phyloP scores from a whole-genome alignment of 352 stramenopile genomes.

The Globisporangium perplexum region DNA sequence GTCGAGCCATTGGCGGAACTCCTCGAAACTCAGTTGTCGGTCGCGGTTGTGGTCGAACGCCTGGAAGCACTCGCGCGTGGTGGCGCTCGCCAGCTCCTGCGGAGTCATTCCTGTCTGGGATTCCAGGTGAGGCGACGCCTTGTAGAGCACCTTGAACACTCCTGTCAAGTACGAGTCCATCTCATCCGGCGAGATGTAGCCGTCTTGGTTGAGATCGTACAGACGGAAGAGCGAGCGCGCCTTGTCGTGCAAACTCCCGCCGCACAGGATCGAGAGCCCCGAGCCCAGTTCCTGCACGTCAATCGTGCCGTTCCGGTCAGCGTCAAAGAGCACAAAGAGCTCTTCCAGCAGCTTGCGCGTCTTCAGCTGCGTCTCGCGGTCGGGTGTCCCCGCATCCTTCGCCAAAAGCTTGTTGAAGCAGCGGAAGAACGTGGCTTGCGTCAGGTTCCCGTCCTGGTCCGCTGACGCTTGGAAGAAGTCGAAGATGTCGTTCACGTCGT shows the following conservation, averaged over 20 bases:
- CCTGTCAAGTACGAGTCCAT: constrained; percentile 81
- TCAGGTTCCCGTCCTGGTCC: constrained; percentile 51
- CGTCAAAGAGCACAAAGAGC: constrained; percentile 81
- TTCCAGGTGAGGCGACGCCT: constrained; percentile 62
- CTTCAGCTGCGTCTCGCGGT: constrained; percentile 31
- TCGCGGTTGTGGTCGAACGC: constrained; percentile 76
- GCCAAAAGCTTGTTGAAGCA: constrained; percentile 83
- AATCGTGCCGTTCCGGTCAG: constrained; percentile 72
- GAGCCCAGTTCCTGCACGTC: constrained; percentile 82
- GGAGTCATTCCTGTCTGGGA: constrained; percentile 48
- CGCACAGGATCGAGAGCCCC: constrained; percentile 85
- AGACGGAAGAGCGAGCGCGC: constrained; percentile 75
- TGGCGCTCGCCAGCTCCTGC: constrained; percentile 62
- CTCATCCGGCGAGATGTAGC: constrained; percentile 73
- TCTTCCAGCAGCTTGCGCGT: constrained; percentile 55
- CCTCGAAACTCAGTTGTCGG: constrained; percentile 67
- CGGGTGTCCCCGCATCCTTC: constrained; percentile 25
- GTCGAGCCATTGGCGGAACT: constrained; percentile 76
- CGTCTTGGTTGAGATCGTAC: constrained; percentile 81
- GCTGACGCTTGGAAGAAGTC: constrained; percentile 79
- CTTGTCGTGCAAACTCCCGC: constrained; percentile 65
- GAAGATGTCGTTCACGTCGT: constrained; percentile 85
- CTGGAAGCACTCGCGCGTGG: constrained; percentile 72
- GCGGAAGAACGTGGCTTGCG: constrained; percentile 64
- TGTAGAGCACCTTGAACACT: constrained; percentile 86